phyloP scores from a whole-genome alignment of 768 basidiomycete species.

The Xerocomellus dryophilus region DNA sequence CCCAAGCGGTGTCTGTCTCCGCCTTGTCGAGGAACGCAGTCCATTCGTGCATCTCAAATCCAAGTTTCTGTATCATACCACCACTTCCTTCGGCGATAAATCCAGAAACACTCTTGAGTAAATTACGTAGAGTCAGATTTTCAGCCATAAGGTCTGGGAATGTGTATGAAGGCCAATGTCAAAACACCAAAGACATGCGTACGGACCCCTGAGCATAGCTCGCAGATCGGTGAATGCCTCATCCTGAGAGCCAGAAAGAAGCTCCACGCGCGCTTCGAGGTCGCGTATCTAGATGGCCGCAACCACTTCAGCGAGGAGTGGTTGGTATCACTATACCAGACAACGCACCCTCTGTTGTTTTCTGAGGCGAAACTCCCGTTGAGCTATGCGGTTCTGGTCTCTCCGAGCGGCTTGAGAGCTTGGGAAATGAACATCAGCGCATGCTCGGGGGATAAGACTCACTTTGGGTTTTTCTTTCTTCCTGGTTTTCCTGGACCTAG shows the following conservation, averaged over 20 bases:
- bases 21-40: conserved; percentile 78
- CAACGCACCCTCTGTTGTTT: conserved; percentile 78
- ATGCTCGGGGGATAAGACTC: conserved; percentile 22
- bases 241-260: conserved; percentile 89
- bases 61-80: conserved; percentile 71
- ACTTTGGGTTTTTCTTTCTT: conserved; percentile 91
- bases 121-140: conserved; percentile 77
- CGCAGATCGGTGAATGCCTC: conserved; percentile 82
- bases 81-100: conserved; percentile 90
- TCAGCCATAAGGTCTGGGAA: conserved; percentile 79
- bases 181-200: background rate
- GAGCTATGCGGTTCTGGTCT: conserved; percentile 90
- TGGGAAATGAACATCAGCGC: conserved; percentile 17
- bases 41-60: conserved; percentile 76
- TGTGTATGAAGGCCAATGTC: conserved; percentile 5
- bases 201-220: conserved; percentile 71
- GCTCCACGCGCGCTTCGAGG: conserved; percentile 92
- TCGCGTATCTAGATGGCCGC: conserved; percentile 72
- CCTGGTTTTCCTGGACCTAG: conserved; percentile 45
- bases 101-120: conserved; percentile 68
- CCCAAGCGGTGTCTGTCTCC: conserved; percentile 92
- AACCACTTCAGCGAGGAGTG: conserved; percentile 1
- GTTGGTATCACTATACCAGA: background rate
- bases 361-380: conserved; percentile 86
- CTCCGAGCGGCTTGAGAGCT: conserved; percentile 87